Evolutionary conservation across 2,329 filamentous ascomycete genomes (phyloP).

Genomic region (Verticillium isaacii): DNA sequence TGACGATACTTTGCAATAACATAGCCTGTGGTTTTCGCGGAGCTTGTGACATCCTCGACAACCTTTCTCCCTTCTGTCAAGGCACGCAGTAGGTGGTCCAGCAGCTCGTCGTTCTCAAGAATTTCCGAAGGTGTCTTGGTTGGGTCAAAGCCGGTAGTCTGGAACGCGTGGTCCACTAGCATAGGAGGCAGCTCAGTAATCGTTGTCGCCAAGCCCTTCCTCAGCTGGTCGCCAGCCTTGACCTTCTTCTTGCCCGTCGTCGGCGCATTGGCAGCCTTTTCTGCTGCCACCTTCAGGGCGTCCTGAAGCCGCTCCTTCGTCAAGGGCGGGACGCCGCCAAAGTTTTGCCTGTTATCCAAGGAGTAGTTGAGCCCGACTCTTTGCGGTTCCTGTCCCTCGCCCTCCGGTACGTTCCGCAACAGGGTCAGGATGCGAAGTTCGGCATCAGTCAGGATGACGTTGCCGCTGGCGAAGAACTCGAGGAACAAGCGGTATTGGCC

Average conservation of each 20-base stretch:
- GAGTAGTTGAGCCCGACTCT: constrained; percentile 74
- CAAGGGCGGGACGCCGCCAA: constrained; percentile 66
- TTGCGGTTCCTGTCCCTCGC: constrained; percentile 79
- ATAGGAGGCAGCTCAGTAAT: constrained; percentile 88
- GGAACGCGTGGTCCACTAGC: constrained; percentile 80
- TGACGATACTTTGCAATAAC: constrained; percentile 71
- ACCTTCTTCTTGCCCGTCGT: constrained; percentile 61
- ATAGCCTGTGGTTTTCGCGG: constrained; percentile 69
- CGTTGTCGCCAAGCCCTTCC: constrained; percentile 74
- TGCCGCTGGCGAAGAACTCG: constrained; percentile 95
- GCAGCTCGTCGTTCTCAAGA: constrained; percentile 56
- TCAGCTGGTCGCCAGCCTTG: constrained; percentile 69
- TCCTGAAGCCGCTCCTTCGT: constrained; percentile 67
- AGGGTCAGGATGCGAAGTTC: constrained; percentile 79
- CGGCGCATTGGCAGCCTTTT: constrained; percentile 48
- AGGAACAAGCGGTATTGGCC: constrained; percentile 82
- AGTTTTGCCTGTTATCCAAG: constrained; percentile 80
- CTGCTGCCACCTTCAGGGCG: constrained; percentile 63
- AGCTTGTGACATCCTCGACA: constrained; percentile 62
- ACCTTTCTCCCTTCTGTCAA: constrained; percentile 67
- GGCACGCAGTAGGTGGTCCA: constrained; percentile 64
- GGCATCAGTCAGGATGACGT: constrained; percentile 85
- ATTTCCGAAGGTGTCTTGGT: constrained; percentile 64
- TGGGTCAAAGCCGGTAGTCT: constrained; percentile 64
- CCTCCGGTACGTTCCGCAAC: constrained; percentile 73